Evolutionary conservation across 1,139 yeast species (phyloP).

Genomic region (Blastobotrys serpentis): DNA sequence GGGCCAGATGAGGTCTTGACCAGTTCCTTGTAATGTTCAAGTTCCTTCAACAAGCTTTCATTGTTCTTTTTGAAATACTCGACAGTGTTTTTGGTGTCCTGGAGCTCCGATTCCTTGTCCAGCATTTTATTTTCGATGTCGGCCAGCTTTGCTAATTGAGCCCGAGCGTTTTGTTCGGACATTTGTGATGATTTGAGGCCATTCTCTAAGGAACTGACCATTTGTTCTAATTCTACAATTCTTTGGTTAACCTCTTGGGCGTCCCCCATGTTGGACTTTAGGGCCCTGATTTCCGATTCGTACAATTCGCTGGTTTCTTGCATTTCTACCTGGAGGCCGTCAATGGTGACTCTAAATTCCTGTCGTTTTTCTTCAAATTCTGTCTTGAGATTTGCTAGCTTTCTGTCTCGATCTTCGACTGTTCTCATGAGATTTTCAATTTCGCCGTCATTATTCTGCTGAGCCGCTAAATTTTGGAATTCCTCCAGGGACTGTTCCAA

Average conservation of each 20-base stretch:
- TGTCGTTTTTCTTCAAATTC: slow-evolving; percentile 36
- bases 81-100: slow-evolving; percentile 31
- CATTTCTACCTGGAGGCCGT: slow-evolving; percentile 34
- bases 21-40: slow-evolving; percentile 4
- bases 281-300: slow-evolving; percentile 29
- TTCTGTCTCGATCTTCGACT: slow-evolving; percentile 31
- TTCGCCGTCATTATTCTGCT: slow-evolving; percentile 18
- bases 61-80: slow-evolving; percentile 25
- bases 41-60: slow-evolving; percentile 3
- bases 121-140: slow-evolving; percentile 36
- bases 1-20: not conserved
- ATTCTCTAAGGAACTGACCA: slow-evolving; percentile 29
- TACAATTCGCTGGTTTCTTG: slow-evolving; percentile 31
- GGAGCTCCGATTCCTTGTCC: slow-evolving; percentile 35
- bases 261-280: slow-evolving; percentile 29
- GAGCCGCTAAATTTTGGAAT: slow-evolving; percentile 30
- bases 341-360: slow-evolving; percentile 37
- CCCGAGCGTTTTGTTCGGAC: slow-evolving; percentile 31
- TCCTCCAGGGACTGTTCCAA: slow-evolving; percentile 35
- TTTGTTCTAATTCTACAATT: slow-evolving; percentile 27
- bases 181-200: slow-evolving; percentile 27
- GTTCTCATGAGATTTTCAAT: slow-evolving; percentile 25
- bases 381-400: slow-evolving; percentile 28
- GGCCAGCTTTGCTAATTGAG: slow-evolving; percentile 31
- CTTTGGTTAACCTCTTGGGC: slow-evolving; percentile 26